Evolutionary conservation across 148 eudicot genomes (phyloP).

Genomic region (Vaccinium myrtillus): DNA sequence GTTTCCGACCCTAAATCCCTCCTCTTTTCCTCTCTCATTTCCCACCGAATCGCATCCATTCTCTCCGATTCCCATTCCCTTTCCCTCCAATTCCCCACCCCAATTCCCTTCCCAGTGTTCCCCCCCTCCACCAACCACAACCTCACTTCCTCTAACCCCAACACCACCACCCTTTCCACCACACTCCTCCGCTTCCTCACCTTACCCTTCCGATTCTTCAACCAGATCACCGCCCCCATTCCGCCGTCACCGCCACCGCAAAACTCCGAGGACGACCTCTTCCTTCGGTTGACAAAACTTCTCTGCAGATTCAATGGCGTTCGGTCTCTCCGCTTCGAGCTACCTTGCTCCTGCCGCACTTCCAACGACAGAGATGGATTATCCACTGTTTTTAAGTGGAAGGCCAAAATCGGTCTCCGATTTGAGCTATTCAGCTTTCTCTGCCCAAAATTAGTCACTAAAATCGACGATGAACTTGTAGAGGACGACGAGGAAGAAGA

Average conservation of each 20-base stretch:
- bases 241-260: too few relatives aligned
- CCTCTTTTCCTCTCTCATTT: neutral
- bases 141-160: neutral
- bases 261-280: neutral
- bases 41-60: neutral
- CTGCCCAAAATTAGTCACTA: neutral
- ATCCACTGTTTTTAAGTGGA: neutral
- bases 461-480: neutral
- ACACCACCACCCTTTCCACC: neutral
- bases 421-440: neutral
- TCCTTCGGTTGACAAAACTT: neutral
- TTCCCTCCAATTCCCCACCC: neutral
- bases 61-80: neutral
- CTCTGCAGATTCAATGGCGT: neutral
- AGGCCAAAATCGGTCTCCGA: neutral
- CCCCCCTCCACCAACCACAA: neutral
- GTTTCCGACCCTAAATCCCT: neutral
- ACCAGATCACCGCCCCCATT: neutral
- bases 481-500: neutral
- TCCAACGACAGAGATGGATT: neutral
- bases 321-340: neutral
- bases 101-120: neutral
- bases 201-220: neutral
- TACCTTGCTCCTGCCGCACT: neutral
- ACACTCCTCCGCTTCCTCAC: neutral